Conservation (phyloP, 257 asterid genomes). For the Nicotiana knightiana region DNA sequence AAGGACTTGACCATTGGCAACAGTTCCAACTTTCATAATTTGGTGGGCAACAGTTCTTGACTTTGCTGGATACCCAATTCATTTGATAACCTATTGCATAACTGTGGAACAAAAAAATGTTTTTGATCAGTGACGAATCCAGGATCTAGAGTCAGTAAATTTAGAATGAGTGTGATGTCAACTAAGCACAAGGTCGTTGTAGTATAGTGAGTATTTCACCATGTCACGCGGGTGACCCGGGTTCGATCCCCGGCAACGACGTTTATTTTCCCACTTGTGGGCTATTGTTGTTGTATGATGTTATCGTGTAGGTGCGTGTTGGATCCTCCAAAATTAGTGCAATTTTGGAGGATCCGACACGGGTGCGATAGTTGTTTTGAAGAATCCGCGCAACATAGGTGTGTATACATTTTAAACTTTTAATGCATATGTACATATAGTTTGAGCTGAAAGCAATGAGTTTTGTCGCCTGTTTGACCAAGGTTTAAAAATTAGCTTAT, state of each 20-base stretch:
- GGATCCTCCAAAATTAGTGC: too few species aligned
- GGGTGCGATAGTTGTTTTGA: too few species aligned
- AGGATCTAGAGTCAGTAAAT: background rate
- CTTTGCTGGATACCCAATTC: conserved; percentile 72
- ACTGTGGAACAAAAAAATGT: conserved; percentile 31
- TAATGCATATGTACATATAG: background rate
- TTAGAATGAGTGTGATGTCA: background rate
- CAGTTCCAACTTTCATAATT: background rate
- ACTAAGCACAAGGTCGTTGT: conserved; percentile 44
- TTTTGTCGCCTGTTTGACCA: too few species aligned
- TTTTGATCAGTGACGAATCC: background rate
- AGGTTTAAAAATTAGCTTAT: too few species aligned
- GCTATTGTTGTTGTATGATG: background rate
- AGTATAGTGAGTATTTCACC: conserved; percentile 96
- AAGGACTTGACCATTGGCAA: background rate
- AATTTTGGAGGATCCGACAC: too few species aligned
- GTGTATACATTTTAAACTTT: too few species aligned
- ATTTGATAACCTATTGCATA: conserved; percentile 65
- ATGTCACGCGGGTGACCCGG: conserved; percentile 99
- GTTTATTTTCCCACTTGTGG: background rate
- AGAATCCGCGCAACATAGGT: too few species aligned
- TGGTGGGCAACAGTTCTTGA: conserved; percentile 30
- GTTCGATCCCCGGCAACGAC: conserved; percentile 99
- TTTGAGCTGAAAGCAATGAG: background rate
- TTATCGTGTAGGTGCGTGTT: too few species aligned